Percentiles rank a stretch among this genome's conserved stretches.
phyloP scores from a whole-genome alignment of 2,329 filamentous ascomycete genomes.

The Botrytis fabae region DNA sequence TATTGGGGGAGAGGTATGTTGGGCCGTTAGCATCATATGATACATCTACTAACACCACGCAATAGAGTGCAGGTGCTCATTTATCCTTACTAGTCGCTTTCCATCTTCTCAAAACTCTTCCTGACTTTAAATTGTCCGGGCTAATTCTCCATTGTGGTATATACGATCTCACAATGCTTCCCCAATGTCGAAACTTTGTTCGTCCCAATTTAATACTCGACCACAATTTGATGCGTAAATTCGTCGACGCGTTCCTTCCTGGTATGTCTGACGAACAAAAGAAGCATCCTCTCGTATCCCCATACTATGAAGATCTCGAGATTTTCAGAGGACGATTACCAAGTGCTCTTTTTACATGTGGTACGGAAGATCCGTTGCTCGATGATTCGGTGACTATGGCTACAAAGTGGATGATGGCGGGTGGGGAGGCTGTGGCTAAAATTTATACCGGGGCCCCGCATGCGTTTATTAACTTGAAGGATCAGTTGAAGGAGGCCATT shows the following conservation, averaged over 20 bases:
- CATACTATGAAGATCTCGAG: conserved; percentile 50
- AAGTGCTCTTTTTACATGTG: conserved; percentile 54
- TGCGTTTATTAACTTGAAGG: conserved; percentile 45
- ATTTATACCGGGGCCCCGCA: conserved; percentile 56
- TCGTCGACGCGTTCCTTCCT: conserved; percentile 49
- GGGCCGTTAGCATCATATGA: too few relatives aligned
- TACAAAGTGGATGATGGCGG: conserved; percentile 53
- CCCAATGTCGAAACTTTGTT: conserved; percentile 40
- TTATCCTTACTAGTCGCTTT: conserved; percentile 49
- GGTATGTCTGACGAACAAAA: conserved; percentile 45
- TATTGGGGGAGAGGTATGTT: conserved; percentile 47
- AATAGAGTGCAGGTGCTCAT: conserved; percentile 52
- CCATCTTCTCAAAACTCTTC: conserved; percentile 46
- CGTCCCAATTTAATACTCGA: conserved; percentile 45
- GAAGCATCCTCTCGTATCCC: conserved; percentile 49
- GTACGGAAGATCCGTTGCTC: conserved; percentile 55
- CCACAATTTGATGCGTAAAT: conserved; percentile 48
- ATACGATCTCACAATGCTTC: conserved; percentile 50
- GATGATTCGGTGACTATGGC: conserved; percentile 56
- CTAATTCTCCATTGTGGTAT: conserved; percentile 55
- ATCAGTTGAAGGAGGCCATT: conserved; percentile 29
- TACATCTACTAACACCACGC: conserved; percentile 1
- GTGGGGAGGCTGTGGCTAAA: conserved; percentile 52
- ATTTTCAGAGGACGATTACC: conserved; percentile 45
- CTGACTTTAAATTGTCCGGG: conserved; percentile 48